A percentile compares a stretch with the other conserved stretches of the same genome.
These are phyloP conservation scores for Aspergillus pseudoviridinutans DNA, from an alignment of 2,329 filamentous ascomycete genomes.

Conservation along the genomic window DNA sequence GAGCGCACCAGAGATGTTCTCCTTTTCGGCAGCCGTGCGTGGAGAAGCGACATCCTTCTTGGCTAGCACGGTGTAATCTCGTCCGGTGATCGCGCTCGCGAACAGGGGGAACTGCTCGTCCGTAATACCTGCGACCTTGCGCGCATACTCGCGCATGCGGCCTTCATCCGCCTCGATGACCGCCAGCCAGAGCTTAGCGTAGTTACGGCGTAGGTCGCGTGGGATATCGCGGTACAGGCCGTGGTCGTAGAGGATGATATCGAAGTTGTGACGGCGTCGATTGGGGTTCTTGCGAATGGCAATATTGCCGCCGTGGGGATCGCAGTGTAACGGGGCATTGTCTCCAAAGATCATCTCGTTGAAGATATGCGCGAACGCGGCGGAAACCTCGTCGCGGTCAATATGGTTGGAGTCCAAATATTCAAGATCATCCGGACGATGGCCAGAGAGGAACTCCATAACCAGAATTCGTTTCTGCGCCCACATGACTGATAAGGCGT, in stretches of 20 bases:
- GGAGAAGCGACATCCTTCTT: conserved; percentile 53
- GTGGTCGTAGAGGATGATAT: conserved; percentile 94
- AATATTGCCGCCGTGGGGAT: conserved; percentile 94
- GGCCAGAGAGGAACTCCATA: conserved; percentile 88
- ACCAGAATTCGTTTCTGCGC: conserved; percentile 84
- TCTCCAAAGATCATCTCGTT: conserved; percentile 99
- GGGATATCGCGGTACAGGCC: conserved; percentile 94
- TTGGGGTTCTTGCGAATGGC: conserved; percentile 74
- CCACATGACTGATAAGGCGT: conserved; percentile 65
- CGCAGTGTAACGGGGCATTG: conserved; percentile 86
- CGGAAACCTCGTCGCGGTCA: conserved; percentile 91
- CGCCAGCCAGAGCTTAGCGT: conserved; percentile 96
- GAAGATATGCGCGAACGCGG: conserved; percentile 84
- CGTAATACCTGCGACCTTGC: conserved; percentile 81
- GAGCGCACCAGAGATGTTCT: conserved; percentile 77
- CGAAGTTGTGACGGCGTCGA: conserved; percentile 71
- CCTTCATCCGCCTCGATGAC: conserved; percentile 85
- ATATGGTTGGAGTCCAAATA: conserved; percentile 84
- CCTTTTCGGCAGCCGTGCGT: conserved; percentile 72
- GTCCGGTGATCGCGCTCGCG: conserved; percentile 90
- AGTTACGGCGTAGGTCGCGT: conserved; percentile 69
- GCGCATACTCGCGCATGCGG: conserved; percentile 81
- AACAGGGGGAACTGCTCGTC: conserved; percentile 93
- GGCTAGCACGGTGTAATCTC: conserved; percentile 76
- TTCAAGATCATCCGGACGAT: conserved; percentile 80